These are phyloP conservation scores for Drechslerella stenobrocha DNA, from an alignment of 2,329 filamentous ascomycete species.

Conservation along the genomic window DNA sequence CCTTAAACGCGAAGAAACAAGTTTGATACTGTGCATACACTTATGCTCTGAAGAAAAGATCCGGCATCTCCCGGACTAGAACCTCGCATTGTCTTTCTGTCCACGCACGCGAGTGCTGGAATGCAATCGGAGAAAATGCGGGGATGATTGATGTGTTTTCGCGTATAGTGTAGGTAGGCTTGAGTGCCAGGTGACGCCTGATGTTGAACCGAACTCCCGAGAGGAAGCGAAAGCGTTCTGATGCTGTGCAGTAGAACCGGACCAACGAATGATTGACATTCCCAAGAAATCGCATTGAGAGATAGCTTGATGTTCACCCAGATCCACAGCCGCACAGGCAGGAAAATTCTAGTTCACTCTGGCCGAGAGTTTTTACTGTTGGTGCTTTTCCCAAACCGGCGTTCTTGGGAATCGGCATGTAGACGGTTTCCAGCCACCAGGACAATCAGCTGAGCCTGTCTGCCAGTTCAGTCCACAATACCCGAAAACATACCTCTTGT, in stretches of 20 bases:
- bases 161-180: background rate
- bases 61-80: slow-evolving; percentile 1
- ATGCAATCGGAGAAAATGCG: slow-evolving; percentile 12
- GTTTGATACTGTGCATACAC: background rate
- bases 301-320: slow-evolving; percentile 6
- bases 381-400: slow-evolving; percentile 44
- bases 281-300: slow-evolving; percentile 2
- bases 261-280: background rate
- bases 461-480: background rate
- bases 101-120: slow-evolving; percentile 6
- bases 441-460: background rate
- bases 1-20: slow-evolving; percentile 6
- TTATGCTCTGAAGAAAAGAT: slow-evolving; percentile 12
- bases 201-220: background rate
- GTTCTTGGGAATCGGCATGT: slow-evolving; percentile 12
- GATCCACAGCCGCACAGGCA: slow-evolving; percentile 34
- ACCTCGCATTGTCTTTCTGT: slow-evolving; percentile 16
- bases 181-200: slow-evolving; percentile 22
- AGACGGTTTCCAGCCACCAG: slow-evolving; percentile 23
- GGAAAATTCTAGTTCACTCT: slow-evolving; percentile 28
- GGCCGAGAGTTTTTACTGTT: slow-evolving; percentile 17
- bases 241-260: slow-evolving; percentile 20
- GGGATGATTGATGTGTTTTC: no score
- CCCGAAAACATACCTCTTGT: background rate
- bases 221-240: slow-evolving; percentile 10